Evolutionary conservation across 2,329 filamentous ascomycete genomes (phyloP).

Genomic region (Pyrenochaeta sp.): DNA sequence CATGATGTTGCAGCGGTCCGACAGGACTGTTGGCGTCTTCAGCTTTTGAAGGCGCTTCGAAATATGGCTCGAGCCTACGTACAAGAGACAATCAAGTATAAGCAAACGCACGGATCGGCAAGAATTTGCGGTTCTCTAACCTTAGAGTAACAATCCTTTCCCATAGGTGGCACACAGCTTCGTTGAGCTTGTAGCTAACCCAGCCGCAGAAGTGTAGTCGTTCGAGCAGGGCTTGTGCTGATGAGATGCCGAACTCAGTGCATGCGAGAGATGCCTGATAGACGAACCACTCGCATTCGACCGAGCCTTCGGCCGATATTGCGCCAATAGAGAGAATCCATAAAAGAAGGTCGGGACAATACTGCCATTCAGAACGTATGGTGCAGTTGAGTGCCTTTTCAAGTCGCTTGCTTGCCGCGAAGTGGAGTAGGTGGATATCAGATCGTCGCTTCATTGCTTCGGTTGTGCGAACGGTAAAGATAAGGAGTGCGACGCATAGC

Average conservation of each 20-base stretch:
- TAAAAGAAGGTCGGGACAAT: conserved; percentile 46
- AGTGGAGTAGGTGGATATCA: conserved; percentile 40
- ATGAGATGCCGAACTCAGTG: conserved; percentile 39
- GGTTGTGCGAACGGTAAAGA: conserved; percentile 46
- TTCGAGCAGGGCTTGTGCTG: conserved; percentile 34
- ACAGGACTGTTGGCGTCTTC: conserved; percentile 29
- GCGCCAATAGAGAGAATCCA: conserved; percentile 49
- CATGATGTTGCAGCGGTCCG: conserved; percentile 41
- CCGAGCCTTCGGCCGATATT: conserved; percentile 45
- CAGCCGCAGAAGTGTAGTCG: conserved; percentile 47
- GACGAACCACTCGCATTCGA: conserved; percentile 42
- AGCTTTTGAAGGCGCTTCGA: conserved; percentile 23
- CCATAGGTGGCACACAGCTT: conserved; percentile 42
- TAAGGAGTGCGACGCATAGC: conserved; percentile 47
- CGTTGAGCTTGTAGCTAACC: conserved; percentile 49
- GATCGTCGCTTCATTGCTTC: conserved; percentile 40
- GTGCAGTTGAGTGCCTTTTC: conserved; percentile 47
- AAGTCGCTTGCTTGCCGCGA: conserved; percentile 42
- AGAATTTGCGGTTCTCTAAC: conserved; percentile 44
- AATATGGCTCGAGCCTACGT: conserved; percentile 41
- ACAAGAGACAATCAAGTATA: conserved; percentile 38
- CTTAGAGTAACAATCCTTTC: conserved; percentile 42
- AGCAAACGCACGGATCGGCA: conserved; percentile 38
- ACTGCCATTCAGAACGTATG: conserved; percentile 39
- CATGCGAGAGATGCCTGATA: conserved; percentile 45